Percentiles rank a stretch among this genome's conserved stretches.
Conservation (phyloP, 1,139 yeast genomes). For the Yamadazyma siamensis region DNA sequence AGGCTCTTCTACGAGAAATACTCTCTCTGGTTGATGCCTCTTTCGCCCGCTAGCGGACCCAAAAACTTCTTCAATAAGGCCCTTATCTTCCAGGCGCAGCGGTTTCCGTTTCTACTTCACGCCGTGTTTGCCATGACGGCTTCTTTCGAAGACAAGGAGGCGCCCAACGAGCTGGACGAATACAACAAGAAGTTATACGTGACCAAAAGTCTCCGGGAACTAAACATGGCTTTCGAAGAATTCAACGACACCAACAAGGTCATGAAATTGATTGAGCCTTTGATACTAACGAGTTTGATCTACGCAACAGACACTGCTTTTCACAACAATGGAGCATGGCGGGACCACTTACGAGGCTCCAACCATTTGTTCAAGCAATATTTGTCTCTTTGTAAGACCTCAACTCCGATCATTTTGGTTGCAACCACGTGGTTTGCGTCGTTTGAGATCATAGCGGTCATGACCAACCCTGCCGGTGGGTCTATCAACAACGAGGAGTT, state of each 20-base stretch:
- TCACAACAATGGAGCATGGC: conserved; percentile 15
- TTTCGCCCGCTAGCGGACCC: conserved; percentile 14
- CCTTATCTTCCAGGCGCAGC: conserved; percentile 13
- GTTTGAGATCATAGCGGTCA: conserved; percentile 17
- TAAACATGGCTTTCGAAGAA: conserved; percentile 12
- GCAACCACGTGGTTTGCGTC: conserved; percentile 19
- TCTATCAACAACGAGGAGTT: conserved; percentile 12
- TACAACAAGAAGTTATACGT: conserved; percentile 10
- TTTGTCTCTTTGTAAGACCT: conserved; percentile 9
- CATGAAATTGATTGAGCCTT: conserved; percentile 13
- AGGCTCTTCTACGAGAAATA: conserved; percentile 16
- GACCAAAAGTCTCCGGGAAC: conserved; percentile 12
- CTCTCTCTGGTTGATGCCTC: conserved; percentile 17
- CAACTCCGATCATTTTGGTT: conserved; percentile 12
- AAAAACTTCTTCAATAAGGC: conserved; percentile 14
- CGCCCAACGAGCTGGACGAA: conserved; percentile 10
- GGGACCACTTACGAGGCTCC: conserved; percentile 17
- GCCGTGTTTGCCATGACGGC: conserved; percentile 16
- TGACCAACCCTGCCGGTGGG: conserved; percentile 18
- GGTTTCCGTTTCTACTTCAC: conserved; percentile 14
- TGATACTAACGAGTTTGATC: conserved; percentile 15
- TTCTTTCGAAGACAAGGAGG: conserved; percentile 12
- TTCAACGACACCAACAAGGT: conserved; percentile 11
- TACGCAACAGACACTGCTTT: conserved; percentile 17
- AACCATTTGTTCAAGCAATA: conserved; percentile 16